A percentile compares a stretch with the other conserved stretches of the same genome.
Conservation (phyloP, 1,284 basidiomycete genomes). For the Austroboletus niveus region DNA sequence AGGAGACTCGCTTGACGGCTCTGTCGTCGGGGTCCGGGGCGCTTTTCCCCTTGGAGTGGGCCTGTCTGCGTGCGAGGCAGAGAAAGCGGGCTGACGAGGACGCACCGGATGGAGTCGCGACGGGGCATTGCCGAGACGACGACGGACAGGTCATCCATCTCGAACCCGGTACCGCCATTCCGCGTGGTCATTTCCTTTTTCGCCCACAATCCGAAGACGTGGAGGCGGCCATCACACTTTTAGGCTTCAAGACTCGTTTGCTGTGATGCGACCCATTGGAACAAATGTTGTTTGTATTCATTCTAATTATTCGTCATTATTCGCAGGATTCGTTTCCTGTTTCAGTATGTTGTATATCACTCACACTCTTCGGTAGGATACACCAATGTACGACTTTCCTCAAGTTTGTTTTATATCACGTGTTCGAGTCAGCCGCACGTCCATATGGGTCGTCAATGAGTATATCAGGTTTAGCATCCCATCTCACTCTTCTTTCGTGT, state of each 20-base stretch:
- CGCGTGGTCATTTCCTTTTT: neutral
- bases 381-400: no score
- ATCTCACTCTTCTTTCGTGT: slow-evolving; percentile 18
- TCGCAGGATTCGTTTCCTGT: slow-evolving; percentile 10
- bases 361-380: neutral
- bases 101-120: no score
- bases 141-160: neutral
- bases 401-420: slow-evolving; percentile 5
- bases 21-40: slow-evolving; percentile 33
- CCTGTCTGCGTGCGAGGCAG: slow-evolving; percentile 43
- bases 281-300: slow-evolving; percentile 13
- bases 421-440: slow-evolving; percentile 22
- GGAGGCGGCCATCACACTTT: slow-evolving; percentile 44
- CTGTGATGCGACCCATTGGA: neutral
- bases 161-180: slow-evolving; percentile 10
- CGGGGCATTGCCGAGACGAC: neutral
- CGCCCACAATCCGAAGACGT: slow-evolving; percentile 35
- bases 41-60: slow-evolving; percentile 45
- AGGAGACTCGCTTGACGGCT: slow-evolving; percentile 30
- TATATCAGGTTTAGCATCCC: slow-evolving; percentile 19
- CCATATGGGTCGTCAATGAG: neutral
- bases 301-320: slow-evolving; percentile 33
- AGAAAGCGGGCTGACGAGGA: slow-evolving; percentile 33
- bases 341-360: slow-evolving; percentile 8
- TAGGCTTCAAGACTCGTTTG: slow-evolving; percentile 37